A percentile compares a stretch with the other conserved stretches of the same genome.
Evolutionary conservation across 805 yeast species (phyloP).

Genomic region (Ogataea corticis): DNA sequence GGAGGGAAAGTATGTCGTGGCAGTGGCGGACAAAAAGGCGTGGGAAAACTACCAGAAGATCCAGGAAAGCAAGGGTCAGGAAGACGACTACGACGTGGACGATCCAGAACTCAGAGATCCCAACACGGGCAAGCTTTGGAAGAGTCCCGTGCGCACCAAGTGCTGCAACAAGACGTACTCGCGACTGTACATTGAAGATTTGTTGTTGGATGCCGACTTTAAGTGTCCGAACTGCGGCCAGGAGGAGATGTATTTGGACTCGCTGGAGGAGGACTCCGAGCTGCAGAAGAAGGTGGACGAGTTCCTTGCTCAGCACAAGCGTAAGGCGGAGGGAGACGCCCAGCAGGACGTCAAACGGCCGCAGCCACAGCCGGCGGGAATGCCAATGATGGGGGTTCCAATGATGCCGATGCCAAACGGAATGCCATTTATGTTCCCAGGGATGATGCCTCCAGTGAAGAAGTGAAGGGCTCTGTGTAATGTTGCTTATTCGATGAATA

Average conservation of each 20-base stretch:
- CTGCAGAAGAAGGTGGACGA: slow-evolving; percentile 53
- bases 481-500: too few species aligned
- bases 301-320: slow-evolving; percentile 42
- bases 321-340: slow-evolving; percentile 12
- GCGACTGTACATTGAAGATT: slow-evolving; percentile 60
- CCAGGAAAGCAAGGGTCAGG: slow-evolving; percentile 39
- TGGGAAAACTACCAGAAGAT: slow-evolving; percentile 87
- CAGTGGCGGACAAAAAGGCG: slow-evolving; percentile 89
- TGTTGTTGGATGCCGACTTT: slow-evolving; percentile 79
- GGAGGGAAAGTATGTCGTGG: slow-evolving; percentile 92
- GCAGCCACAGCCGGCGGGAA: slow-evolving; percentile 24
- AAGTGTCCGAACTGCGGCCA: slow-evolving; percentile 84
- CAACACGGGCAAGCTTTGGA: slow-evolving; percentile 55
- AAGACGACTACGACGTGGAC: slow-evolving; percentile 39
- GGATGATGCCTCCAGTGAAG: slow-evolving; percentile 14
- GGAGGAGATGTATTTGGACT: slow-evolving; percentile 75
- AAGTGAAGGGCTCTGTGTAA: slow-evolving; percentile 7
- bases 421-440: slow-evolving; percentile 34
- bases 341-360: slow-evolving; percentile 20
- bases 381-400: slow-evolving; percentile 34
- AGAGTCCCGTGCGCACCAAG: slow-evolving; percentile 77
- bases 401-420: slow-evolving; percentile 38
- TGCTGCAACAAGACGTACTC: slow-evolving; percentile 62
- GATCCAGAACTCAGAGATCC: slow-evolving; percentile 75
- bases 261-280: slow-evolving; percentile 61